Percentiles rank a stretch among this genome's conserved stretches.
These are phyloP conservation scores for Magnusiomyces ingens DNA, from an alignment of 1,139 yeast species.

Conservation along the genomic window DNA sequence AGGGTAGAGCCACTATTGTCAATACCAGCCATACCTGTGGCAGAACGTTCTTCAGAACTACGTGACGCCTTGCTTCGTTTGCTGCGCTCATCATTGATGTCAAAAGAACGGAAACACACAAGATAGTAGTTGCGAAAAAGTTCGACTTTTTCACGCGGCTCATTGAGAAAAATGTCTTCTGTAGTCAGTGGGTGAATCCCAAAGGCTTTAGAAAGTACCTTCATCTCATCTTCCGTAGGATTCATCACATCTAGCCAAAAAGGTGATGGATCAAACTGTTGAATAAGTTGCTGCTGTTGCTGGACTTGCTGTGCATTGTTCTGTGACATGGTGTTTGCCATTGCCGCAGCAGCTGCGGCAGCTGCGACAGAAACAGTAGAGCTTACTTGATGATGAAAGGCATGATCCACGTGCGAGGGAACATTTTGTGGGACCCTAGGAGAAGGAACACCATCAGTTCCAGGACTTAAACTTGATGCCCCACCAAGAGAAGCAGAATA, in stretches of 20 bases:
- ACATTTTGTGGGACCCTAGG: background rate
- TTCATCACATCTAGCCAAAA: constrained; percentile 90
- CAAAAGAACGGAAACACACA: constrained; percentile 63
- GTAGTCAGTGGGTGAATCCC: constrained; percentile 95
- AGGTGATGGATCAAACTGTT: constrained; percentile 37
- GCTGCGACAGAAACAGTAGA: background rate
- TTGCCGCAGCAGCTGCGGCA: background rate
- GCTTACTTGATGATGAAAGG: too few species aligned
- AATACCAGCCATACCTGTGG: too few species aligned
- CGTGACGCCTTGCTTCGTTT: constrained; percentile 8
- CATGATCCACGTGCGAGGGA: too few species aligned
- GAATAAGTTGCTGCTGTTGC: background rate
- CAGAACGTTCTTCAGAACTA: constrained; percentile 7
- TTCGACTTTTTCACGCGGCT: constrained; percentile 92
- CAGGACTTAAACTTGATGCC: too few species aligned
- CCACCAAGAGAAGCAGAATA: too few species aligned
- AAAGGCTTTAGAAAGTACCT: constrained; percentile 80
- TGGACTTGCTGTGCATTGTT: background rate
- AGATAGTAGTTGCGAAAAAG: constrained; percentile 81
- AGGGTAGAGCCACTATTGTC: too few species aligned
- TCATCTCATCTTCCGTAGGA: constrained; percentile 97
- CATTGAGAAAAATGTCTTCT: constrained; percentile 91
- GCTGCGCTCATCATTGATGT: constrained; percentile 13
- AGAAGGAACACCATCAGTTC: too few species aligned
- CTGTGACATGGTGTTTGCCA: background rate